A percentile compares a stretch with the other conserved stretches of the same genome.
These are phyloP conservation scores for Syzygium syzygioides DNA, from an alignment of 441 rosid genomes.

Conservation along the genomic window DNA sequence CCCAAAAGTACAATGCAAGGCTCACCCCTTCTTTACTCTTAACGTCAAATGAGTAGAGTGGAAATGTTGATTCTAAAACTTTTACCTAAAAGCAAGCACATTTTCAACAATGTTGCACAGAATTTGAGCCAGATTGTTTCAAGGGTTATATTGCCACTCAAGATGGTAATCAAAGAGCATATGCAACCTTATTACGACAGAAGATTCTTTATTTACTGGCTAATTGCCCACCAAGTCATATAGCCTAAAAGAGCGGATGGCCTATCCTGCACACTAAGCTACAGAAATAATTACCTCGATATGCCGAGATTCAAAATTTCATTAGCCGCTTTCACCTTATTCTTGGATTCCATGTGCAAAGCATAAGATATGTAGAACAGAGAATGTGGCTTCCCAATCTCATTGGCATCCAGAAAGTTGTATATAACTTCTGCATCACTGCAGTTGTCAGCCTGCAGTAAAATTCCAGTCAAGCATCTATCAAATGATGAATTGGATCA, in stretches of 20 bases:
- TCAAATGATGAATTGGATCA: background rate
- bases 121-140: background rate
- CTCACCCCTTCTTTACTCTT: background rate
- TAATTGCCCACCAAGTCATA: background rate
- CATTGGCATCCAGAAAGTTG: slow-evolving; percentile 75
- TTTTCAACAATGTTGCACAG: background rate
- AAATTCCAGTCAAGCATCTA: background rate
- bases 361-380: slow-evolving; percentile 57
- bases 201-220: background rate
- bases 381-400: slow-evolving; percentile 70
- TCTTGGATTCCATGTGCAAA: slow-evolving; percentile 63
- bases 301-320: slow-evolving; percentile 68
- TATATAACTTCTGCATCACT: slow-evolving; percentile 69
- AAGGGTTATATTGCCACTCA: background rate
- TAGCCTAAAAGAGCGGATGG: background rate
- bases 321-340: slow-evolving; percentile 67
- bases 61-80: background rate
- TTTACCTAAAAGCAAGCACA: background rate
- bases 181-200: background rate
- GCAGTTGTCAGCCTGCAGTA: slow-evolving; percentile 71
- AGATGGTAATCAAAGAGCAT: background rate
- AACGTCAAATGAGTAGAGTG: background rate
- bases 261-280: background rate
- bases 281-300: slow-evolving; percentile 36
- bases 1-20: background rate